Base-by-base conservation (phyloP, 73 alveolate genomes). In the Paramecium pentaurelia region DNA sequence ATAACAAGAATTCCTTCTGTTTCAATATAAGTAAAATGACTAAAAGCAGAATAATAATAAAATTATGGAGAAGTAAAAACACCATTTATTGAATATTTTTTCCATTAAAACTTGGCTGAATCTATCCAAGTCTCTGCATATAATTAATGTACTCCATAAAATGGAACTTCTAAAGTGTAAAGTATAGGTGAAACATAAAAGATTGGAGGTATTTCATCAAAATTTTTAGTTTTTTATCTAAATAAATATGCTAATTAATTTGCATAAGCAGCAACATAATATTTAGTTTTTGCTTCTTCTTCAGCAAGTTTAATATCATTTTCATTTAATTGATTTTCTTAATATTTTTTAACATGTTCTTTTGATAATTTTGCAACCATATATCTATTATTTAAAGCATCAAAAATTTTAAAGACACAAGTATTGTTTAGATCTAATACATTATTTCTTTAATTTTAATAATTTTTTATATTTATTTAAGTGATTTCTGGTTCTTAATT, bases 21-120 rank as follows among this genome's bases (percentile, higher is more conserved):
- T 58, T 34, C 90, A 0, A 8, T 20, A 60, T 59, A 86, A 14
- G 93, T 45, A 16, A 86, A 86, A 60, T 86, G 93, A 30, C 91
- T 45, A 73, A 86, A 86, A 32, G 92, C 73, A 1, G 80, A 22
- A 16, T 45, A 40, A 27, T 16, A 42, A 20, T 86, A 49, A 44
- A 10, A 49, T 14, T 58, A 10, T 38, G 28, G 20, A 0, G 11
- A n/a, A 12, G 32, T 20, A 16, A 20, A 9, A 1, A 34, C 70
- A 18, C 34, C n/a, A 18, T 71, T 71, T 18, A 30, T 6, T 37
- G 88, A 16, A 75, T 38, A 75, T 32, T 75, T 75, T 5, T 38
- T 42, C 88, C 88, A 75, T 42, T 36, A 11, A 38, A 38, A 36
- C n/a, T 75, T 22, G 14, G 84, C 51, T 36, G 22, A 30, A 42